phyloP scores from a whole-genome alignment of 2,329 filamentous ascomycete species.

The Septoria petroselini region DNA sequence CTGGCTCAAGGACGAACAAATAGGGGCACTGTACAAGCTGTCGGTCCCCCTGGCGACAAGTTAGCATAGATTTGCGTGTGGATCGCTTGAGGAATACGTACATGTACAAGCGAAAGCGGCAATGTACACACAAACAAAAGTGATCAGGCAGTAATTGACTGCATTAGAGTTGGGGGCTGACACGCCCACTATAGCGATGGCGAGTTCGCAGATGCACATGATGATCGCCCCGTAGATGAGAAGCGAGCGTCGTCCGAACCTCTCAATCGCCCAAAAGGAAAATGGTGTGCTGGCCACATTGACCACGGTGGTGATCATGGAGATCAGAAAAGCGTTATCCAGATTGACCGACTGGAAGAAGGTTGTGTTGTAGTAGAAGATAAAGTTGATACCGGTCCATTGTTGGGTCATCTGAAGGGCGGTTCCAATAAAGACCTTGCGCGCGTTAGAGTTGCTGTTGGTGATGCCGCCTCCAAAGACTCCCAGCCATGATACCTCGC shows the following conservation, averaged over 20 bases:
- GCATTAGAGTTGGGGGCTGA: constrained; percentile 45
- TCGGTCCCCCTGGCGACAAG: not conserved
- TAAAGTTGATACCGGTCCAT: constrained; percentile 88
- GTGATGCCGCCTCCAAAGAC: constrained; percentile 57
- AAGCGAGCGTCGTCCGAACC: constrained; percentile 73
- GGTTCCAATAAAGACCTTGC: constrained; percentile 48
- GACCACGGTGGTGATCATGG: constrained; percentile 81
- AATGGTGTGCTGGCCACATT: constrained; percentile 82
- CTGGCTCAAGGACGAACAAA: not conserved
- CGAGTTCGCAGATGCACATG: constrained; percentile 82
- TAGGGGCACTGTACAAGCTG: not conserved
- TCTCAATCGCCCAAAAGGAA: constrained; percentile 85
- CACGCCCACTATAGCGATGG: constrained; percentile 64
- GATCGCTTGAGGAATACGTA: constrained; percentile 34
- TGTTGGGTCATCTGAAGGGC: constrained; percentile 51
- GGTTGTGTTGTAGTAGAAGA: constrained; percentile 61
- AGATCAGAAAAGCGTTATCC: constrained; percentile 74
- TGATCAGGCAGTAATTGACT: constrained; percentile 60
- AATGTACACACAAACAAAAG: constrained; percentile 89
- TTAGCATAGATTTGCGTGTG: too few relatives aligned
- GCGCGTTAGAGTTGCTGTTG: constrained; percentile 52
- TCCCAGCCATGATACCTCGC: constrained; percentile 52
- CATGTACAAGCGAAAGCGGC: constrained; percentile 87
- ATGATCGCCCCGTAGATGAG: constrained; percentile 73
- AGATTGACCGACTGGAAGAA: constrained; percentile 81